phyloP scores from a whole-genome alignment of 164 flowering plant species.

The Vitis cinerea region DNA sequence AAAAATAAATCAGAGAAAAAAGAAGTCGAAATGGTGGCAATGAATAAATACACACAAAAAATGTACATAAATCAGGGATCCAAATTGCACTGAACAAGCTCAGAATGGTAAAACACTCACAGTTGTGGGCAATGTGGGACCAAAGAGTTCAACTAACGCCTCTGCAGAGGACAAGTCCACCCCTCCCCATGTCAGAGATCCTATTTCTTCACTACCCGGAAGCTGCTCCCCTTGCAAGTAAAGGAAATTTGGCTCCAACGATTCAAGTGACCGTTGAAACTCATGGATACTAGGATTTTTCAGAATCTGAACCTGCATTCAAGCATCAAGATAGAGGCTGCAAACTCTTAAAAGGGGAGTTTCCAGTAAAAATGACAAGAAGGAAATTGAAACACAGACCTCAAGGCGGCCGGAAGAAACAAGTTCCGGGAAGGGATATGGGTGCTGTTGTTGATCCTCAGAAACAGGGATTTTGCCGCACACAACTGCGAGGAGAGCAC shows the following conservation, averaged over 20 bases:
- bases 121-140: slow-evolving; percentile 17
- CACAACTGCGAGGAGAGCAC: slow-evolving; percentile 14
- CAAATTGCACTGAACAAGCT: not conserved
- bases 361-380: not conserved
- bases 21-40: not conserved
- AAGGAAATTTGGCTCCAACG: slow-evolving; percentile 11
- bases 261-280: slow-evolving; percentile 10
- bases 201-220: slow-evolving; percentile 8
- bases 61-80: too few relatives aligned
- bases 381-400: slow-evolving; percentile 1
- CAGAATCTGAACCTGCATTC: slow-evolving; percentile 19
- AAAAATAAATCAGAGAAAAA: not conserved
- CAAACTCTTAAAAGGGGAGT: not conserved
- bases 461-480: slow-evolving; percentile 8
- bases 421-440: slow-evolving; percentile 18
- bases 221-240: slow-evolving; percentile 21
- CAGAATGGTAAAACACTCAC: slow-evolving; percentile 7
- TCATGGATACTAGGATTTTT: slow-evolving; percentile 12
- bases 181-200: slow-evolving; percentile 6
- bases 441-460: not conserved
- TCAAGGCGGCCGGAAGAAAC: slow-evolving; percentile 19
- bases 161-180: slow-evolving; percentile 7
- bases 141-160: slow-evolving; percentile 13
- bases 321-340: not conserved
- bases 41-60: not conserved